Percentiles rank a stretch among this genome's conserved stretches.
These are phyloP conservation scores for Cercophora newfieldiana DNA, from an alignment of 495 filamentous ascomycete genomes.

Conservation along the genomic window DNA sequence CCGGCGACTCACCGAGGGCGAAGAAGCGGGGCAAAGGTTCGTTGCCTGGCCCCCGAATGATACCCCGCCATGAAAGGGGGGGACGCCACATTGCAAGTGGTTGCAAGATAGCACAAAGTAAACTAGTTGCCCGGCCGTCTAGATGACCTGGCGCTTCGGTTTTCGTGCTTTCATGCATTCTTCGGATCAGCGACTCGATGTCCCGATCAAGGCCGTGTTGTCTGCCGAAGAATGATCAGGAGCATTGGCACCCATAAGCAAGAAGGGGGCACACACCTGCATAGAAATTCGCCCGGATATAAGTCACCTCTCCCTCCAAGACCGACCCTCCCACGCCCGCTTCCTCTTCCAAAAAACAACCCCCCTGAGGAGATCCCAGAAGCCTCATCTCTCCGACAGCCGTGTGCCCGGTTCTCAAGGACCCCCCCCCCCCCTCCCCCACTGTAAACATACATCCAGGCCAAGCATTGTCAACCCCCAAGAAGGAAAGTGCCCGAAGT, in stretches of 20 bases:
- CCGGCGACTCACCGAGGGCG: background rate
- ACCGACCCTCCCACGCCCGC: background rate
- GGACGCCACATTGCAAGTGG: background rate
- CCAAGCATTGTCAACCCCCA: background rate
- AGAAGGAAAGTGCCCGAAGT: background rate
- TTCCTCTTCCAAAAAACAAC: background rate
- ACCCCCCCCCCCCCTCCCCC: too few relatives aligned
- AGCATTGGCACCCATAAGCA: background rate
- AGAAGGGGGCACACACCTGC: background rate
- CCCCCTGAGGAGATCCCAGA: background rate
- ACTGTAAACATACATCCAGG: background rate
- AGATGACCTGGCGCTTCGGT: background rate
- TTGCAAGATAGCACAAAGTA: background rate
- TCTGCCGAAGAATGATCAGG: background rate
- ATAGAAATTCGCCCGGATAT: background rate
- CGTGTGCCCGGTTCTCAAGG: background rate
- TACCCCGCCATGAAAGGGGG: constrained; percentile 5
- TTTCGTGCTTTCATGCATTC: background rate
- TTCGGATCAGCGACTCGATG: background rate
- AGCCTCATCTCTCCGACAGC: background rate
- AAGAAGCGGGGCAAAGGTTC: background rate
- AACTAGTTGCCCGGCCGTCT: background rate
- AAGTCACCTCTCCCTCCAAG: background rate
- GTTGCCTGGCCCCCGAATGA: background rate
- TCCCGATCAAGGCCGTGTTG: background rate